Percentiles rank a stretch among this genome's conserved stretches.
Conservation (phyloP, 305 asterid genomes). For the Fraxinus sp. region DNA sequence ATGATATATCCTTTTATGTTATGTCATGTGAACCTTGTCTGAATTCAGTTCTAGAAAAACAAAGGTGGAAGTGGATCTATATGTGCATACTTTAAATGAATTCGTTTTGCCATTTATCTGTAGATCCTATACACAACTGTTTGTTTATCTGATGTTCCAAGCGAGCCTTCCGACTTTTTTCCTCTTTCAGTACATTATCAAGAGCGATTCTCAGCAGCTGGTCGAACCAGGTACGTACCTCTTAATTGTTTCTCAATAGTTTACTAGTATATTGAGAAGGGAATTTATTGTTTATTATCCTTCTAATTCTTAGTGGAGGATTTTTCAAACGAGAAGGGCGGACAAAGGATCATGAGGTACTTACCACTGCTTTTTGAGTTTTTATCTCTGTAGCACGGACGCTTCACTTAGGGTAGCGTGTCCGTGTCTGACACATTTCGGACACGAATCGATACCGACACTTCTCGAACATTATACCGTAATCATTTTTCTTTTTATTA, state of each 20-base stretch:
- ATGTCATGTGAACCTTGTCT: neutral
- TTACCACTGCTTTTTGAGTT: slow-evolving; percentile 22
- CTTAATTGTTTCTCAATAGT: slow-evolving; percentile 9
- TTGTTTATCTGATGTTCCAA: slow-evolving; percentile 83
- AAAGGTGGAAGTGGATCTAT: slow-evolving; percentile 3
- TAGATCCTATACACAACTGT: slow-evolving; percentile 88
- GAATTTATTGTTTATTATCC: slow-evolving; percentile 25
- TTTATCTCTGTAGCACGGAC: neutral
- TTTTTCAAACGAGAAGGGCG: slow-evolving; percentile 95
- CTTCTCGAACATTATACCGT: no score
- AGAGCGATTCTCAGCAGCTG: slow-evolving; percentile 97
- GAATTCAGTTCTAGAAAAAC: slow-evolving; percentile 1
- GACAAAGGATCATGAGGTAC: slow-evolving; percentile 97
- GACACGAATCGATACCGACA: no score
- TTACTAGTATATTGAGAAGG: slow-evolving; percentile 12
- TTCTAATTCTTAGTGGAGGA: slow-evolving; percentile 70
- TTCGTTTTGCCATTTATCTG: slow-evolving; percentile 25
- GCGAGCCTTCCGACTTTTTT: slow-evolving; percentile 95
- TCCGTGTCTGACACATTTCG: no score
- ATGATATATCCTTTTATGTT: slow-evolving; percentile 17
- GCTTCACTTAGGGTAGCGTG: no score
- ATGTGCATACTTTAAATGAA: slow-evolving; percentile 20
- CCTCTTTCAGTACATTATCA: slow-evolving; percentile 92
- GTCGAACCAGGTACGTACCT: slow-evolving; percentile 67
- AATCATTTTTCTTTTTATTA: no score